Evolutionary conservation across 441 rosid genomes (phyloP).

Genomic region (Breynia disticha): DNA sequence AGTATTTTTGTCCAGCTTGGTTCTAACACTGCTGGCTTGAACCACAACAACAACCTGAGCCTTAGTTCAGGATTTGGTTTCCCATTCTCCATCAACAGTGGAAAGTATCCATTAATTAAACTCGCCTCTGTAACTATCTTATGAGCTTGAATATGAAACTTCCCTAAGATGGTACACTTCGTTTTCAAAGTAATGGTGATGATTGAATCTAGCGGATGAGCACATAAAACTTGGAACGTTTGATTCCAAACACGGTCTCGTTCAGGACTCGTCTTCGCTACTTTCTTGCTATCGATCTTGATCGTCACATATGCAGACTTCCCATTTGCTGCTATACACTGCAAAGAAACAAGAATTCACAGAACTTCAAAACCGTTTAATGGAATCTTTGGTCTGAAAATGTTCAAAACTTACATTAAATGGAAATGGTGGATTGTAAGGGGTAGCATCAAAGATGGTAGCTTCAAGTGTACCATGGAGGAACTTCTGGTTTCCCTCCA

Average conservation of each 20-base stretch:
- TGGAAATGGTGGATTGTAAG: conserved; percentile 49
- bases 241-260: conserved; percentile 78
- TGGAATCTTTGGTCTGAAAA: too few species aligned
- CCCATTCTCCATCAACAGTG: conserved; percentile 39
- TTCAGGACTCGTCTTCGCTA: conserved; percentile 60
- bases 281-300: conserved; percentile 47
- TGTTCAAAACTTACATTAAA: conserved; percentile 40
- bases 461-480: conserved; percentile 90
- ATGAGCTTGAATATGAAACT: conserved; percentile 40
- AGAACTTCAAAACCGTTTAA: too few species aligned
- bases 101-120: conserved; percentile 48
- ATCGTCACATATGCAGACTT: conserved; percentile 61
- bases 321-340: conserved; percentile 46
- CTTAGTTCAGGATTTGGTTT: conserved; percentile 40
- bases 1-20: conserved; percentile 45
- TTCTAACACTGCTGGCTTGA: conserved; percentile 67
- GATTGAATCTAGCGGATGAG: conserved; percentile 49
- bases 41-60: conserved; percentile 65
- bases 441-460: conserved; percentile 71
- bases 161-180: conserved; percentile 59
- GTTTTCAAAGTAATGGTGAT: conserved; percentile 62
- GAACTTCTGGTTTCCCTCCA: conserved; percentile 37
- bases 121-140: conserved; percentile 37
- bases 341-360: conserved; percentile 1
- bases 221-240: conserved; percentile 71